Base-by-base conservation (phyloP, 768 basidiomycete species). In the Xerocomellus dryophilus region DNA sequence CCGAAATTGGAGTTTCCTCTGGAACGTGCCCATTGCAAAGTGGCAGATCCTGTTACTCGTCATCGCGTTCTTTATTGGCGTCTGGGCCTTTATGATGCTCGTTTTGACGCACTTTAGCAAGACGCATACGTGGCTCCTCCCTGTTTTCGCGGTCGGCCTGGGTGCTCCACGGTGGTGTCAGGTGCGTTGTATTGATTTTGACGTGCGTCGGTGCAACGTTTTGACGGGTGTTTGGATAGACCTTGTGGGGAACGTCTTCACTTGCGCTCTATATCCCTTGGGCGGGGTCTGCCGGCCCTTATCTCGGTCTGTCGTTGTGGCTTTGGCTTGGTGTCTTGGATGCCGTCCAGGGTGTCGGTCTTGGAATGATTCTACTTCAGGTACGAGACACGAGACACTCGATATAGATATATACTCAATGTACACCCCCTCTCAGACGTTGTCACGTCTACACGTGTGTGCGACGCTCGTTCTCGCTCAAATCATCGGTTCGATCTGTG, bases 131-230 rank as follows among this genome's bases (percentile, higher is more conserved):
- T 97, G 94, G 94, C 75, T 97, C 18, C 75, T 97, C 38, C 92
- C 94, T 43, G 91, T 97, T 8, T 97, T 97, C 65, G 94, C 94
- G 7, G 93, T 97, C 45, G 94, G 94, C 64, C 81, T 97, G 50
- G 94, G 94, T 41, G 91, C 92, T 27, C 94, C 94, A 11, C 74
- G 91, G 64, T 97, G 94, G 94, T 96, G 94, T 77, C 94, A 96
- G 76, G 85, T 85, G 44, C 67, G 61, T 46, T 25, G n/a, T 3
- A 41, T 23, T 56, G 3, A 3, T 20, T 54, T 35, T 20, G 18
- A 31, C 11, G 10, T 14, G 29, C n/a, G 18, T 12, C 15, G 7
- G 17, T 20, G 29, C 14, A 34, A 31, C 14, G 7, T 38, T 5
- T 20, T 66, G 47, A 57, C 29, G 41, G 39, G 8, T 35, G 39